These are phyloP conservation scores for Ustilago crameri DNA, from an alignment of 1,284 basidiomycete species.

Conservation along the genomic window DNA sequence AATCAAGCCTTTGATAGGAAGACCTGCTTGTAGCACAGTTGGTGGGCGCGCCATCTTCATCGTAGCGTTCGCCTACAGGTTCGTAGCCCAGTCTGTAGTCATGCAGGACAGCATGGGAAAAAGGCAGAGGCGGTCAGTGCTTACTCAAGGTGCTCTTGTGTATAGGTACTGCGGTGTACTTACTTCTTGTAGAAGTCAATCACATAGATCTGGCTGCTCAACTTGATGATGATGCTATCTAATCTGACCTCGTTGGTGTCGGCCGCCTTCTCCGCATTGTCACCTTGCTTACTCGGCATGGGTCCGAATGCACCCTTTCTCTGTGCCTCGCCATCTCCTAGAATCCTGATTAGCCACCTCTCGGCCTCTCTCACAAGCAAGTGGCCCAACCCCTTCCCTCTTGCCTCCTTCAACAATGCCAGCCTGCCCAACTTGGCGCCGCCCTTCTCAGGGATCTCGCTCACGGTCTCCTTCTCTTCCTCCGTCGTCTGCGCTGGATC, in stretches of 20 bases:
- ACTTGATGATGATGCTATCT: conserved; percentile 46
- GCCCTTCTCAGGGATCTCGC: conserved; percentile 16
- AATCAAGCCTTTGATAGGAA: conserved; percentile 10
- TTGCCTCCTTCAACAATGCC: conserved; percentile 37
- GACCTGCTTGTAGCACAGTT: conserved; percentile 43
- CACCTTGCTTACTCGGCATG: conserved; percentile 6
- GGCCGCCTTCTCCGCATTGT: not conserved
- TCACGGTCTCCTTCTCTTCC: conserved; percentile 27
- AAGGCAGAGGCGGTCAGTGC: not conserved
- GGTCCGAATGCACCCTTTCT: conserved; percentile 40
- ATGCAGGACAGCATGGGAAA: not conserved
- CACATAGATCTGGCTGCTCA: conserved; percentile 49
- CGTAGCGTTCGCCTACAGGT: conserved; percentile 38
- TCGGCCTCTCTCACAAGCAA: conserved; percentile 35
- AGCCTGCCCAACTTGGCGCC: conserved; percentile 46
- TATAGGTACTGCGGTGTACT: conserved; percentile 10
- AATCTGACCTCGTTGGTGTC: conserved; percentile 2
- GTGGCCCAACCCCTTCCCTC: conserved; percentile 43
- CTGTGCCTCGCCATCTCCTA: conserved; percentile 13
- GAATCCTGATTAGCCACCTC: conserved; percentile 17
- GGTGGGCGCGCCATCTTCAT: conserved; percentile 48
- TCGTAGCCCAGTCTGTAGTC: conserved; percentile 31
- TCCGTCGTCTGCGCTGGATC: conserved; percentile 31
- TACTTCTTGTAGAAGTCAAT: conserved; percentile 43
- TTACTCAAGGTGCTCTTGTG: not conserved